Evolutionary conservation across 2,329 filamentous ascomycete genomes (phyloP), one percentile per base, ranked within the genome.

Genomic region (Orbilia quercus): DNA sequence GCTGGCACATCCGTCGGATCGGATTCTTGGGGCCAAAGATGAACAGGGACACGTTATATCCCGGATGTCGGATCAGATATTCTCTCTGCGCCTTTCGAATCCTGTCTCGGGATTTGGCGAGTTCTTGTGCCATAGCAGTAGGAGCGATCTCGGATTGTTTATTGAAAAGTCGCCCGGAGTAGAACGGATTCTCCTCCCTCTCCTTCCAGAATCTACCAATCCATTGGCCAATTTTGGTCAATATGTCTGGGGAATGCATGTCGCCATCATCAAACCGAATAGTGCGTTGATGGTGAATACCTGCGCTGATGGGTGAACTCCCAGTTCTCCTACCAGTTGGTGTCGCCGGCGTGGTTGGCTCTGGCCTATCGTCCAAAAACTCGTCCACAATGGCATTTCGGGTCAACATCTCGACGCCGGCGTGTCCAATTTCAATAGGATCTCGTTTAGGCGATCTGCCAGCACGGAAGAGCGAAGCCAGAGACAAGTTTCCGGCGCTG

Each of bases 341-440:
- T 11, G 50, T 54, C 16, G 50, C 36, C n/a, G 53, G 44, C 45
- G 50, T 54, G 9, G 50, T 47, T 12, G 53, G 44, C 51, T 67
- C 48, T 31, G 85, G 82, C 75, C 85, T 84, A 76, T 96, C 67
- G 77, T 98, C 92, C 2, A 99, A 85, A 75, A 99, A 99, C 78
- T 98, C 95, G 54, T 89, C 89, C 5, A 99, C 94, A 23, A 99
- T 92, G 0, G 92, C 92, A 80, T 98, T 94, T 79, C 98, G 98
- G 48, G 98, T 85, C 53, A 99, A 85, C 92, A 98, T 96, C 79
- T 98, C 95, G 79, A 96, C 90, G 62, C 92, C 93, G 5, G 92
- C 92, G 20, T 91, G 91, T n/a, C 93, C 93, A 79, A 96, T 96
- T 79, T 97, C 93, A 14, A 98, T 83, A 1, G 94, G 93, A 79